Evolutionary conservation across 176 grass and related monocot species (phyloP), one percentile per base, ranked within the genome.

Genomic region (Ananas comosus): DNA sequence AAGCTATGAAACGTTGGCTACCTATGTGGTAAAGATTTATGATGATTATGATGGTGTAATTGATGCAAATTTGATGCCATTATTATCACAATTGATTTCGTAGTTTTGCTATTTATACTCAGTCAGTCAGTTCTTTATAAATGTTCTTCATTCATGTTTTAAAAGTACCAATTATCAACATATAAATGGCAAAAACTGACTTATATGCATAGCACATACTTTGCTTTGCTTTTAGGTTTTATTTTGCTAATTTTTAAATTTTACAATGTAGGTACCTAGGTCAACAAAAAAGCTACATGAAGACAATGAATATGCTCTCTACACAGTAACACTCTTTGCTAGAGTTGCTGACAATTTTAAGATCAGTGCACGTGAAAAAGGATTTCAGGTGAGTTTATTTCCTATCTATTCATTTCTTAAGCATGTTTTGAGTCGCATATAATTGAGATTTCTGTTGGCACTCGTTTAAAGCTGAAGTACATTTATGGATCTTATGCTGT

Each of bases 341-440:
- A 85, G 80, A 68, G 87, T 93, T 75, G 89, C 88, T 78, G 94
- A 99, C 69, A 99, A 99, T 65, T 99, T 99, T 67, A 90, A 90
- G 72, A 74, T 71, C 21, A 85, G 53, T 84, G 82, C 87, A 68
- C 89, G 89, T 12, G 94, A 99, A 50, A 99, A 86, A 74, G 82
- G 94, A 76, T 99, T 99, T 74, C 94, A 93, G 85, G 89, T 78
- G 86, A 76, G 9, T 50, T 53, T 85, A 3, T 80, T 48, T 13
- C 16, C 22, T 42, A 7, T 42, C 33, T 42, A 67, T 47, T 47
- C 65, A n/a, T 48, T 49, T 67, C 16, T 67, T 27, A 48, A 48
- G 8, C 8, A 67, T 49, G 29, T 67, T 47, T 17, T 49, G 42
- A 17, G 33, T 67, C 14, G 17, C 10, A 67, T 27, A 67, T 66